phyloP scores from a whole-genome alignment of 371 early-diverging fungal species.

The Dinochytrium kinnereticum region DNA sequence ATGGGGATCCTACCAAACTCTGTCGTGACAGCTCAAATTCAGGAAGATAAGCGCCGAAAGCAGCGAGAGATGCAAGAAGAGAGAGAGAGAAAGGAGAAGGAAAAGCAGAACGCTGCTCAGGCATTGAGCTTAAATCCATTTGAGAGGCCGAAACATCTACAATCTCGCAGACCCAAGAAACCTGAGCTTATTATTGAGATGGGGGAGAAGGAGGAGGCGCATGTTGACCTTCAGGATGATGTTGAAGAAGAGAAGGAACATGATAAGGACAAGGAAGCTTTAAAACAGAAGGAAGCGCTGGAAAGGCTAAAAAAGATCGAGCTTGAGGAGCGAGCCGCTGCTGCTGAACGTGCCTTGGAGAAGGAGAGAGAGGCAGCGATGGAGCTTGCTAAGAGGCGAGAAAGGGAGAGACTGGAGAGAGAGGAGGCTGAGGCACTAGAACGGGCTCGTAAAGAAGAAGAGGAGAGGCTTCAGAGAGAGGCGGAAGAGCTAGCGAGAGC shows the following conservation, averaged over 20 bases:
- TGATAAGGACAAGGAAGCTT: conserved; percentile 3
- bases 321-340: conserved; percentile 20
- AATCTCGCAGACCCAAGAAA: not conserved
- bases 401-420: conserved; percentile 7
- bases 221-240: conserved; percentile 9
- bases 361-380: conserved; percentile 6
- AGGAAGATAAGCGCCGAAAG: conserved; percentile 7
- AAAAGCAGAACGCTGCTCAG: not conserved
- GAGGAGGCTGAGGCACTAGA: conserved; percentile 12
- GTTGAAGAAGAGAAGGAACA: conserved; percentile 3
- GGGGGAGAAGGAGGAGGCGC: conserved; percentile 9
- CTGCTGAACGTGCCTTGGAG: conserved; percentile 18
- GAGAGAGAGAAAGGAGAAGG: conserved; percentile 23
- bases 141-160: conserved; percentile 8
- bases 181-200: conserved; percentile 2
- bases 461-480: conserved; percentile 6
- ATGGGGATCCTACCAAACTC: conserved; percentile 50
- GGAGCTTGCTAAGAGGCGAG: not conserved
- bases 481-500: not conserved
- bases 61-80: conserved; percentile 7
- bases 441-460: not conserved
- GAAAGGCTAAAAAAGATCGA: conserved; percentile 8
- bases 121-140: not conserved
- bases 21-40: conserved; percentile 33
- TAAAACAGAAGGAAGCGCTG: conserved; percentile 5